Conservation (phyloP, 805 yeast genomes). For the Pichia insulana region DNA sequence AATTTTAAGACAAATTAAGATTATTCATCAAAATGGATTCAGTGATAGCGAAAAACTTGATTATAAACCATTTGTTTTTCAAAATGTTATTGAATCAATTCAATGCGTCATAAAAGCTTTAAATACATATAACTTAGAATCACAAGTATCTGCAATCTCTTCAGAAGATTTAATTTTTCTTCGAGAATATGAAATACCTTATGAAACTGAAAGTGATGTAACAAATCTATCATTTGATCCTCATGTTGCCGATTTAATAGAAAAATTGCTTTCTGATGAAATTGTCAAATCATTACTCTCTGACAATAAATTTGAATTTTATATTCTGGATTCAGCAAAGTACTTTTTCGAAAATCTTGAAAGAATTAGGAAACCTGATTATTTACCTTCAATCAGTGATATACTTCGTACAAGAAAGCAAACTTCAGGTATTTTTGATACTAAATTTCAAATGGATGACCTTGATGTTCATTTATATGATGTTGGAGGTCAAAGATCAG, state of each 20-base stretch:
- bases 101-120: constrained; percentile 64
- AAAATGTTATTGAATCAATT: constrained; percentile 70
- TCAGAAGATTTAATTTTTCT: constrained; percentile 36
- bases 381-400: constrained; percentile 68
- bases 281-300: constrained; percentile 50
- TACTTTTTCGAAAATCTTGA: constrained; percentile 64
- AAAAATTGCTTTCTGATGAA: constrained; percentile 46
- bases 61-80: constrained; percentile 70
- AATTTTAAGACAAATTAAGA: constrained; percentile 73
- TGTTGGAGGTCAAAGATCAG: constrained; percentile 95
- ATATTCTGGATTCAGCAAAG: constrained; percentile 76
- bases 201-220: constrained; percentile 41
- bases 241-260: constrained; percentile 39
- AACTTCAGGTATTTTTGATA: constrained; percentile 87
- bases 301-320: constrained; percentile 59
- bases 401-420: constrained; percentile 81
- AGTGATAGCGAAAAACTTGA: constrained; percentile 61
- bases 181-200: constrained; percentile 38
- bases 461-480: constrained; percentile 60
- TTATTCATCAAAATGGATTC: constrained; percentile 65
- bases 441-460: constrained; percentile 66
- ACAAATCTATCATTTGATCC: constrained; percentile 35
- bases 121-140: constrained; percentile 37
- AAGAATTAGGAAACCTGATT: constrained; percentile 50
- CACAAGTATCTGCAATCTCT: constrained; percentile 25